Conservation (phyloP, 2,329 filamentous ascomycete species). For the Trichoderma koningiopsis region DNA sequence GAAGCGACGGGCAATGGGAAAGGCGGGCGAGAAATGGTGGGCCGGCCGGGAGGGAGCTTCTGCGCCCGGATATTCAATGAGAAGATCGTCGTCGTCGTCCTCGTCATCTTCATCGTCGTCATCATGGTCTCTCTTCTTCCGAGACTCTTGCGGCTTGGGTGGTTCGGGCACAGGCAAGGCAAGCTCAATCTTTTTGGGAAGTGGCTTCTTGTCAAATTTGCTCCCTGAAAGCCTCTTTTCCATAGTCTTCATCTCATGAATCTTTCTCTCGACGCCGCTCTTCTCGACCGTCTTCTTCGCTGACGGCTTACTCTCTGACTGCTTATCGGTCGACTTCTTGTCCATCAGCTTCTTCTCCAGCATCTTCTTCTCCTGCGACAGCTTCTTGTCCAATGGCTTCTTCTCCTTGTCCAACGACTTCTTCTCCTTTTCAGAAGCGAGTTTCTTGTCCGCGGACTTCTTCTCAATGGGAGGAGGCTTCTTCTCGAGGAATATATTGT, state of each 20-base stretch:
- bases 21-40: conserved; percentile 51
- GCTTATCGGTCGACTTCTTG: background rate
- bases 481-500: conserved; percentile 8
- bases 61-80: conserved; percentile 62
- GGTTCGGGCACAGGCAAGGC: conserved; percentile 39
- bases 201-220: conserved; percentile 15
- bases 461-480: conserved; percentile 24
- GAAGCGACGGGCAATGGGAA: conserved; percentile 52
- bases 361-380: conserved; percentile 24
- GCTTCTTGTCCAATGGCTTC: conserved; percentile 10
- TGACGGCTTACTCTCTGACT: background rate
- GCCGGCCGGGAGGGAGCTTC: conserved; percentile 40
- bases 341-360: background rate
- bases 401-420: conserved; percentile 25
- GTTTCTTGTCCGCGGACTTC: conserved; percentile 4
- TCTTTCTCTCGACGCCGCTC: conserved; percentile 33
- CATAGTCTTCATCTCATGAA: background rate
- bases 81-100: conserved; percentile 59
- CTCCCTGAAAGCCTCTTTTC: conserved; percentile 25
- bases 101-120: conserved; percentile 58
- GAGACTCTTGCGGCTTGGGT: conserved; percentile 36
- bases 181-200: conserved; percentile 43
- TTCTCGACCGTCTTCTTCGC: conserved; percentile 31
- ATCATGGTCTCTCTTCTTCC: conserved; percentile 44
- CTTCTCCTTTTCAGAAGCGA: background rate